Base-by-base conservation (phyloP, 148 eudicot species). In the Dianthus caryophyllus region DNA sequence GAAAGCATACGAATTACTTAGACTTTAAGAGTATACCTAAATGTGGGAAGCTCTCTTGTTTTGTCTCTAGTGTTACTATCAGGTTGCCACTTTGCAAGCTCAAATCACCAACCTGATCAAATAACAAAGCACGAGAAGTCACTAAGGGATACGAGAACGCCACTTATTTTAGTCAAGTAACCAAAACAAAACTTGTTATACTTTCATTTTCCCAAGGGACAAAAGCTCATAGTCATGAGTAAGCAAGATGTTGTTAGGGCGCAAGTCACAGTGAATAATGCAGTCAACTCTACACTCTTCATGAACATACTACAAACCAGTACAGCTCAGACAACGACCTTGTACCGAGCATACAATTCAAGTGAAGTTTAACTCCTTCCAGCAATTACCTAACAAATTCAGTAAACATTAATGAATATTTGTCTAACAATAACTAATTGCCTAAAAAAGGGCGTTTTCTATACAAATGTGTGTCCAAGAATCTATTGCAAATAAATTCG, bases 261-360 rank as follows among this genome's bases (percentile, higher is more conserved):
- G 79, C 91, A 87, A 82, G 66, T 87, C 91, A 26, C 91, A 83
- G 48, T 87, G 91, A 60, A 87, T 87, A 52, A 87, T 84, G 80
- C 91, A 87, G 48, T 88, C 91, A 53, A 87, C 91, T 78, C 91
- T 80, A 38, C 91, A 87, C 72, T 87, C 91, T 73, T 87, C 91
- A 33, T 86, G 91, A 65, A 86, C 85, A 78, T 86, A 86, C 47
- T 88, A 73, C 26, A 86, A 59, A 8, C 91, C 13, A 88, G 82
- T 51, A 88, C 91, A 57, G 91, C 91, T 62, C 91, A 88, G 38
- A 84, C 81, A 15, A 86, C 91, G 65, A 84, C 67, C 67, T 84
- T 86, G 53, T 86, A 84, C 4, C 91, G 78, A 11, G 91, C 88
- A 71, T 78, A 61, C 91, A 88, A 86, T 61, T 71, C 77, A 63